Base-by-base conservation (phyloP, 2,329 filamentous ascomycete genomes). In the Penicillium thymicola region DNA sequence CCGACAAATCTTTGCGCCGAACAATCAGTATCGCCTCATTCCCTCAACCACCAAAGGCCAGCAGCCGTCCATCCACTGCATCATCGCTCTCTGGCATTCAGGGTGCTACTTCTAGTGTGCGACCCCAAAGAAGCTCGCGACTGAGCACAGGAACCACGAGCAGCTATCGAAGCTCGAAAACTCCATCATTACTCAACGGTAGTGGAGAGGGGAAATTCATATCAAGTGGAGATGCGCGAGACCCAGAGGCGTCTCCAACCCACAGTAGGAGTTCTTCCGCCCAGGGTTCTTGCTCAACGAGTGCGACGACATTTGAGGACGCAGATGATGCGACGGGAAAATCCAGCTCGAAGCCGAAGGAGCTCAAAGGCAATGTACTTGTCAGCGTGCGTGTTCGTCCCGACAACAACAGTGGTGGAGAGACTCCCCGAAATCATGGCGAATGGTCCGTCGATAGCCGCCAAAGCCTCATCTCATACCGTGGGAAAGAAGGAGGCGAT, bases 361-460 rank as follows among this genome's bases (percentile, higher is more conserved):
- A 97, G 67, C 85, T 82, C 54, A 97, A 96, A 73, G 94, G 94
- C 50, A 99, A 99, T 69, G 93, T 99, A 14, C 76, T 97, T 59
- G 93, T 99, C 65, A 97, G 94, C 71, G 92, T 99, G 37, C 85
- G 94, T 70, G 92, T 97, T 41, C 85, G 94, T 32, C 94, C 94
- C 30, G 92, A 97, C 76, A 82, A 85, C 4, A 63, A 45, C 10
- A 61, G 57, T 16, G 84, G 81, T n/a, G 84, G 82, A 52, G 82
- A 82, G 53, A 84, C 84, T 43, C 79, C 81, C 55, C 82, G 84
- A 57, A 77, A 84, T 8, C 89, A 94, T 58, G 85, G 87, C 30
- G 94, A 97, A 70, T 99, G 93, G 94, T 84, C 91, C 79, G 88
- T 99, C 4, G 92, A 97, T 72, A 89, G 89, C 32, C 86, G 91